Evolutionary conservation across 345 rosid genomes (phyloP), one percentile per base, ranked within the genome.

Genomic region (Iberis pinnata): DNA sequence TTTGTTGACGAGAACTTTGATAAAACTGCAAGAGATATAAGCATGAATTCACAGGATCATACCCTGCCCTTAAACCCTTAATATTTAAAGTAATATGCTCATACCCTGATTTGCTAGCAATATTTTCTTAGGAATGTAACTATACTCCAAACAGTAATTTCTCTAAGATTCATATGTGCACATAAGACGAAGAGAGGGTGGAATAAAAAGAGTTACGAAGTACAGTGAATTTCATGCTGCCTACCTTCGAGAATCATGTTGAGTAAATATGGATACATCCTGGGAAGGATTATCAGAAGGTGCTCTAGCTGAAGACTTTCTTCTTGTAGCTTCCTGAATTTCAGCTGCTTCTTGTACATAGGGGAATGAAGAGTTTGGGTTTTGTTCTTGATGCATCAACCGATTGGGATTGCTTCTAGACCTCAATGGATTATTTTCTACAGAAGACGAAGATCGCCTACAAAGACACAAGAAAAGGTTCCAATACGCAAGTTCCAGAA

Each of bases 161-260:
- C 60, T 35, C 12, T 53, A 10, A 31, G 44, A 12, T 44, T 52
- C 55, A 51, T 47, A 58, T 15, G 24, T 50, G 15, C 54, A 43
- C 8, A 12, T 31, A 15, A 19, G 42, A 26, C 36, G 43, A 0
- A 0, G 47, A 24, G 37, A 47, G 33, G 31, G 8, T n/a, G 10
- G 5, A 64, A 48, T 56, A 31, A 41, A 56, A 32, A 24, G n/a
- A 41, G 17, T 49, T 57, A 33, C 46, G 42, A 49, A 46, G 43
- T 29, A 24, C 1, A 27, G 20, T 20, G 42, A 39, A 49, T 33
- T 54, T 60, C 43, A 56, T 38, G 66, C 36, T 24, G 53, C 43
- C 58, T 72, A 81, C 89, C 87, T 82, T 58, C 55, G 71, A 49
- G 76, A 65, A 25, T 76, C 71, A 41, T 61, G 67, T 44, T 63